Base-by-base conservation (phyloP, 1,139 yeast genomes). In the Blastobotrys niveus region DNA sequence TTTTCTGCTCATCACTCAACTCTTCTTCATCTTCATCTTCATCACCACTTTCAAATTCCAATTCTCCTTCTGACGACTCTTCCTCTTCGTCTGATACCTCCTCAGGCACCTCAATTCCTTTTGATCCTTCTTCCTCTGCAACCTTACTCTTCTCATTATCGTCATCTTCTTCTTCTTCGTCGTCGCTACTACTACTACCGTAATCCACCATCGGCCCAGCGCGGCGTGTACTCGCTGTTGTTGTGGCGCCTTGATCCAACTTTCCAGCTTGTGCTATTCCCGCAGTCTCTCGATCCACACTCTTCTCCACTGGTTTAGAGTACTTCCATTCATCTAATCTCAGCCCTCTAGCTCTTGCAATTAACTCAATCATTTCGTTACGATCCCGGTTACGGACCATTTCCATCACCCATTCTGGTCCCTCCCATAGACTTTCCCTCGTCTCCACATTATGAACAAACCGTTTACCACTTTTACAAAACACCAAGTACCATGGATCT, bases 201-300 rank as follows among this genome's bases (percentile, higher is more conserved):
- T 10, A 20, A 3, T 6, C 17, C n/a, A n/a, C n/a, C n/a, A n/a
- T n/a, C n/a, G n/a, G n/a, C n/a, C n/a, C n/a, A n/a, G n/a, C n/a
- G n/a, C n/a, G n/a, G n/a, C n/a, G n/a, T n/a, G n/a, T n/a, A 15
- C 36, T 33, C 21, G 34, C 21, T 31, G 18, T 15, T 26, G 18
- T 6, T n/a, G 12, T 12, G 5, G 47, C 51, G 15, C 47, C 50
- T 8, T 66, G 48, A 12, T 54, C 46, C 29, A 70, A 55, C 0
- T 80, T 80, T 27, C 80, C 60, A 3, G 76, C 70, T 27, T 65
- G 58, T 0, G 77, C 80, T 10, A 74, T 58, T 45, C 72, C 51
- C 29, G 64, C 42, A 1, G 74, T 48, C 14, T n/a, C n/a, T n/a
- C n/a, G n/a, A 12, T 12, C 27, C 27, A 24, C 8, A 12, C 10